Evolutionary conservation across 768 basidiomycete species (phyloP).

Genomic region (Cystobasidium tubakii): DNA sequence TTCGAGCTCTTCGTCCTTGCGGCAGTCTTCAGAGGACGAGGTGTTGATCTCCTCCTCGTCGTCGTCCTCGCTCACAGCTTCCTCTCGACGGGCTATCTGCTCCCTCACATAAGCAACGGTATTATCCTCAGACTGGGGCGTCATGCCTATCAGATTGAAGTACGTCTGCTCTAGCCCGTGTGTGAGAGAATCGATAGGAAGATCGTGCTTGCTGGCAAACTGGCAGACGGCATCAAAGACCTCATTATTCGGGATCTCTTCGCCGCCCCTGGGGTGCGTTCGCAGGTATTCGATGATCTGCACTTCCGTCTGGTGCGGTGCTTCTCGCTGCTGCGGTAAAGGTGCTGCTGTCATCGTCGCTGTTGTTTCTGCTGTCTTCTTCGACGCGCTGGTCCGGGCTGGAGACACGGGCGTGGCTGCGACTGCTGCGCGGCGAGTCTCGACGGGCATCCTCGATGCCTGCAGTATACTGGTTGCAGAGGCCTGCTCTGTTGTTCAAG

Average conservation of each 20-base stretch:
- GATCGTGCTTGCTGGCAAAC: neutral
- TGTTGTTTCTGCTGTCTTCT: neutral
- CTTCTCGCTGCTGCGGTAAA: too few species aligned
- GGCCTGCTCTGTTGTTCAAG: neutral
- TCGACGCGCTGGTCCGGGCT: neutral
- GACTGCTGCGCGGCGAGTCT: neutral
- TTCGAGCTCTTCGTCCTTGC: slow-evolving; percentile 35
- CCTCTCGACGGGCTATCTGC: neutral
- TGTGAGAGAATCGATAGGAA: neutral
- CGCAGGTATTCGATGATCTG: too few species aligned
- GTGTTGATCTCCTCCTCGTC: neutral
- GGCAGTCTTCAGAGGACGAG: slow-evolving; percentile 21
- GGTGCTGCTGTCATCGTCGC: neutral
- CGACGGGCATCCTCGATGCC: neutral
- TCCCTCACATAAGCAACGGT: neutral
- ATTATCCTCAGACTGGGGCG: neutral
- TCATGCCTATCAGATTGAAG: neutral
- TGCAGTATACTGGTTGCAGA: neutral
- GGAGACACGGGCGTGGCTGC: neutral
- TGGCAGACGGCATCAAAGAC: neutral
- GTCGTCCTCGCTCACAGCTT: neutral
- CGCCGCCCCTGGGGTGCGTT: too few species aligned
- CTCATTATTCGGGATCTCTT: too few species aligned
- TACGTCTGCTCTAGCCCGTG: neutral
- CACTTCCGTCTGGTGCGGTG: too few species aligned